A percentile compares a stretch with the other conserved stretches of the same genome.
Conservation (phyloP, 441 rosid genomes). For the Erodium trifolium region DNA sequence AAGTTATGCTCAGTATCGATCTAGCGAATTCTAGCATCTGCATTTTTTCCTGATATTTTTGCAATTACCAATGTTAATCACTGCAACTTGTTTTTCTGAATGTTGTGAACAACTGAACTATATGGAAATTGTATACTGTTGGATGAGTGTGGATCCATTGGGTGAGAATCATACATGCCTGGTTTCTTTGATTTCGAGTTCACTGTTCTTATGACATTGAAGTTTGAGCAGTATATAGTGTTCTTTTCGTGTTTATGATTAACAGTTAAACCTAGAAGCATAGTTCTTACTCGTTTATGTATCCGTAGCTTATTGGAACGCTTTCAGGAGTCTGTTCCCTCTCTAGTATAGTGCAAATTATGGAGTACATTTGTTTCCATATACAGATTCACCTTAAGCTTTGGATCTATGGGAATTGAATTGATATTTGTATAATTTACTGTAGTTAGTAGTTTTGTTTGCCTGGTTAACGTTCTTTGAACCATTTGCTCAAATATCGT, state of each 20-base stretch:
- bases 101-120: not conserved
- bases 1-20: not conserved
- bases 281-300: too few relatives aligned
- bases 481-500: conserved; percentile 7
- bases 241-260: not conserved
- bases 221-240: not conserved
- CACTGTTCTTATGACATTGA: not conserved
- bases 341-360: not conserved
- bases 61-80: not conserved
- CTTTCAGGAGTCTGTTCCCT: not conserved
- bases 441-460: conserved; percentile 2
- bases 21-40: not conserved
- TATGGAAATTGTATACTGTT: conserved; percentile 1
- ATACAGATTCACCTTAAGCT: not conserved
- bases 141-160: not conserved
- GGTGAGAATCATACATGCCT: not conserved
- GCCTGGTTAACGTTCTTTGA: not conserved
- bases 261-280: too few relatives aligned
- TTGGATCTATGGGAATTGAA: too few relatives aligned
- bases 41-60: not conserved
- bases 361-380: not conserved
- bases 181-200: not conserved
- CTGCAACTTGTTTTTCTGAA: not conserved
- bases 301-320: not conserved
- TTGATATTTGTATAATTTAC: not conserved